phyloP scores from a whole-genome alignment of 306 rosid genomes.

The Abrus pulchellus region DNA sequence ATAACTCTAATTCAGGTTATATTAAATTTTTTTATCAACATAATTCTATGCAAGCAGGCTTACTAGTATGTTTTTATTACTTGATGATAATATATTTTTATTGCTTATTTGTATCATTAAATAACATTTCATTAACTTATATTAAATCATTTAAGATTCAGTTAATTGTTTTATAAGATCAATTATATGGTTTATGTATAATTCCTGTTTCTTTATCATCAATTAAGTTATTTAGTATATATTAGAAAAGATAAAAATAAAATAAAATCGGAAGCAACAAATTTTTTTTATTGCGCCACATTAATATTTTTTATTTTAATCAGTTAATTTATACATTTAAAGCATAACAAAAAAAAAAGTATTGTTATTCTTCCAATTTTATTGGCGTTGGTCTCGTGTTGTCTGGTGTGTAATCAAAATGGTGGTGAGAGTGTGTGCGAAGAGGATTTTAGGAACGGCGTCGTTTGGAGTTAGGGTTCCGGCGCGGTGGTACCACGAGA shows the following conservation, averaged over 20 bases:
- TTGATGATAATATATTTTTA: no score
- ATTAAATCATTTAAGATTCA: no score
- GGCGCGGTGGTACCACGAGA: slow-evolving; percentile 77
- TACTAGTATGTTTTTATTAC: not conserved
- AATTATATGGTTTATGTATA: no score
- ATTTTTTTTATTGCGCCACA: not conserved
- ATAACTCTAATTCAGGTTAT: no score
- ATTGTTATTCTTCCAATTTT: not conserved
- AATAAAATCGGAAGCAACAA: no score
- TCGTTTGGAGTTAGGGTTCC: slow-evolving; percentile 54
- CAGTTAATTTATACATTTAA: not conserved
- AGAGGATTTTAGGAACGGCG: slow-evolving; percentile 60
- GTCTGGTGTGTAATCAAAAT: slow-evolving; percentile 41
- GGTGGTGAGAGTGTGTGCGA: slow-evolving; percentile 69
- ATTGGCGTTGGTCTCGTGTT: not conserved
- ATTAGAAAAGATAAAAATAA: no score
- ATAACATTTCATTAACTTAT: no score
- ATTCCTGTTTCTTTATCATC: no score
- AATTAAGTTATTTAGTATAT: no score
- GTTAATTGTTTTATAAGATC: no score
- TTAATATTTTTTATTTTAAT: not conserved
- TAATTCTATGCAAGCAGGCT: not conserved
- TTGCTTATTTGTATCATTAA: no score
- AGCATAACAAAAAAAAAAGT: not conserved
- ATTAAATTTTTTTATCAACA: not conserved